These are phyloP conservation scores for Bipolaris victoriae DNA, from an alignment of 2,329 filamentous ascomycete species.

Conservation along the genomic window DNA sequence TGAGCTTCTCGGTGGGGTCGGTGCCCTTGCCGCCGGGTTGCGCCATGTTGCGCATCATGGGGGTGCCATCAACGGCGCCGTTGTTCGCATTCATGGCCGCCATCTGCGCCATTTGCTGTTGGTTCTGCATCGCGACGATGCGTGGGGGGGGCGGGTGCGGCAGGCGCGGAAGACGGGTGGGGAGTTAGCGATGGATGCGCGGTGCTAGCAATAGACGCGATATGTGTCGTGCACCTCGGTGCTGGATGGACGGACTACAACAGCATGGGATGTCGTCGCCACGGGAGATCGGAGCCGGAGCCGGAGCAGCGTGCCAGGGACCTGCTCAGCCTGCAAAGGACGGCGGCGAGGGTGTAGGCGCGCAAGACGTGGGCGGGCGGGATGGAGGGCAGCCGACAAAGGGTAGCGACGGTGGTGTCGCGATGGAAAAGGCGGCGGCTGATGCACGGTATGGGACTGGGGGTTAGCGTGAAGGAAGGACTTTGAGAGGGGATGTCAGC, in stretches of 20 bases:
- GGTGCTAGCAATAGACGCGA: slow-evolving; percentile 18
- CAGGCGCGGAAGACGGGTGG: slow-evolving; percentile 27
- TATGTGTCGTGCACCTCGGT: slow-evolving; percentile 33
- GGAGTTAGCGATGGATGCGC: slow-evolving; percentile 23
- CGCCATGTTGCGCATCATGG: slow-evolving; percentile 69
- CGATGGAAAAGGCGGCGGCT: slow-evolving; percentile 26
- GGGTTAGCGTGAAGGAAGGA: slow-evolving; percentile 22
- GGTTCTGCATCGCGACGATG: slow-evolving; percentile 46
- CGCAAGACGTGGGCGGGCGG: slow-evolving; percentile 11
- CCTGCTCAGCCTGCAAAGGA: slow-evolving; percentile 1
- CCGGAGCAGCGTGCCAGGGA: slow-evolving; percentile 24
- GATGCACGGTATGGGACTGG: slow-evolving; percentile 22
- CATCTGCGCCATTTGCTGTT: slow-evolving; percentile 70
- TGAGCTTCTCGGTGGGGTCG: slow-evolving; percentile 64
- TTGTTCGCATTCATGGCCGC: slow-evolving; percentile 66
- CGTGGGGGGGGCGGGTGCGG: slow-evolving; percentile 18
- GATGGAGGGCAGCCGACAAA: slow-evolving; percentile 10
- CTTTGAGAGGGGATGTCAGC: slow-evolving; percentile 17
- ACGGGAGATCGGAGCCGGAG: slow-evolving; percentile 25
- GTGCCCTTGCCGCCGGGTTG: slow-evolving; percentile 37
- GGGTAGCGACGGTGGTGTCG: slow-evolving; percentile 17
- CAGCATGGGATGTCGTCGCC: slow-evolving; percentile 43
- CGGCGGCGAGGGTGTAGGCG: slow-evolving; percentile 12
- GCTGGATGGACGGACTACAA: slow-evolving; percentile 32
- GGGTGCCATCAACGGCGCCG: slow-evolving; percentile 68